Conservation (phyloP, 495 filamentous ascomycete species). For the Hyaloscypha hepaticicola region DNA sequence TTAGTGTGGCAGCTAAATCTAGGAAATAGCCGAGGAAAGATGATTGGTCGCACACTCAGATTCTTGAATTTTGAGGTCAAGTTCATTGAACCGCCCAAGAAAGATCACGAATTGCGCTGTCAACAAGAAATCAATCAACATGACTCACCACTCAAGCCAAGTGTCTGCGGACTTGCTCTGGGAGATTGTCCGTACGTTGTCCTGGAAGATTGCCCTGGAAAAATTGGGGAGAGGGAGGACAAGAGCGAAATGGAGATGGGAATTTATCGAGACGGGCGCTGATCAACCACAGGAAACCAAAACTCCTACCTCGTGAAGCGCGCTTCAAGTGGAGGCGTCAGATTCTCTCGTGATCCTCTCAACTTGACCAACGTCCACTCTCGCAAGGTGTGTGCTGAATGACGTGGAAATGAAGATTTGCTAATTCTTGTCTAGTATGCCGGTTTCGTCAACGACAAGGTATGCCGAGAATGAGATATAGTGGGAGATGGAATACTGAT, state of each 20-base stretch:
- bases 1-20: background rate
- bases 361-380: conserved; percentile 88
- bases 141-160: conserved; percentile 48
- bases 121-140: conserved; percentile 43
- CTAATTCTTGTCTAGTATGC: conserved; percentile 60
- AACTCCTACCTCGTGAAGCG: conserved; percentile 90
- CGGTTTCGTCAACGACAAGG: conserved; percentile 91
- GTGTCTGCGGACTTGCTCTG: conserved; percentile 88
- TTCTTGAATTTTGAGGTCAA: conserved; percentile 12
- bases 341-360: conserved; percentile 90
- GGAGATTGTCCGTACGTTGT: conserved; percentile 79
- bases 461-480: conserved; percentile 41
- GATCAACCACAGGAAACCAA: conserved; percentile 58
- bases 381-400: conserved; percentile 69
- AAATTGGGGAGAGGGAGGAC: background rate
- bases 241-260: background rate
- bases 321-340: conserved; percentile 67
- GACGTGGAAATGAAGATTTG: conserved; percentile 2
- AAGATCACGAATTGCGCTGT: conserved; percentile 32
- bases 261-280: background rate
- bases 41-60: conserved; percentile 9
- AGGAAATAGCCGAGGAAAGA: conserved; percentile 35
- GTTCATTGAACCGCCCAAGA: conserved; percentile 12
- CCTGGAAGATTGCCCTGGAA: background rate
- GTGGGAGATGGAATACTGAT: conserved; percentile 11